Conservation (phyloP, 208 protist species). For the Leishmania martiniquensis region DNA sequence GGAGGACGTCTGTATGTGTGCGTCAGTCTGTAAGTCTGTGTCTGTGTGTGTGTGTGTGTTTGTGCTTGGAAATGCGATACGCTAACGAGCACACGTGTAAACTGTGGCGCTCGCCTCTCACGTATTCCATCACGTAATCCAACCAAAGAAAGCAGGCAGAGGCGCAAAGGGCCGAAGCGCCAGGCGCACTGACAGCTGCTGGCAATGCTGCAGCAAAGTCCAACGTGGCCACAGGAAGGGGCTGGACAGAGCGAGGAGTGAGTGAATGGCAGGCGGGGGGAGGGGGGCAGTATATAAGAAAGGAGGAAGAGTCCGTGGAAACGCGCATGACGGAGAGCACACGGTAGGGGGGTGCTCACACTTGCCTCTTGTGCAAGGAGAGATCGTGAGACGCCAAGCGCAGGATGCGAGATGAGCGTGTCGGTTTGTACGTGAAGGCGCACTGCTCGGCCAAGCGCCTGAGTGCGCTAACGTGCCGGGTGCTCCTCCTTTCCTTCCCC, state of each 20-base stretch:
- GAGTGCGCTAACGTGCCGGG: background rate
- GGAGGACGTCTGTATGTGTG: too few species aligned
- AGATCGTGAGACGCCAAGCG: background rate
- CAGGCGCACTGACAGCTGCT: background rate
- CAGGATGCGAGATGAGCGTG: background rate
- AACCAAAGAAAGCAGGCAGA: background rate
- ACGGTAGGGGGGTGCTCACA: too few species aligned
- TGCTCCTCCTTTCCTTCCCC: background rate
- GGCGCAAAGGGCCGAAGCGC: background rate
- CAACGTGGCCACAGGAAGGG: background rate
- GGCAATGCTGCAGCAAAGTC: background rate
- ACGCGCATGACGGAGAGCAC: too few species aligned
- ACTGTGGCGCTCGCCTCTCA: background rate
- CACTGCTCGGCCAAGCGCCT: background rate
- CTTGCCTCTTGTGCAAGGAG: background rate
- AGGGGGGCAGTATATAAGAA: too few species aligned
- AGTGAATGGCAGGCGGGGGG: too few species aligned
- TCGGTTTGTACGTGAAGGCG: background rate
- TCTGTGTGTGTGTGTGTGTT: background rate
- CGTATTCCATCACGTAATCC: background rate
- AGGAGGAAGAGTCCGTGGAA: too few species aligned
- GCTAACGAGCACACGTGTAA: conserved; percentile 5
- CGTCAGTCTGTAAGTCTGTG: too few species aligned
- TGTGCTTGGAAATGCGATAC: background rate
- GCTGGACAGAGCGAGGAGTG: too few species aligned